Conservation (phyloP, 306 rosid species). For the Quercus mongolica region DNA sequence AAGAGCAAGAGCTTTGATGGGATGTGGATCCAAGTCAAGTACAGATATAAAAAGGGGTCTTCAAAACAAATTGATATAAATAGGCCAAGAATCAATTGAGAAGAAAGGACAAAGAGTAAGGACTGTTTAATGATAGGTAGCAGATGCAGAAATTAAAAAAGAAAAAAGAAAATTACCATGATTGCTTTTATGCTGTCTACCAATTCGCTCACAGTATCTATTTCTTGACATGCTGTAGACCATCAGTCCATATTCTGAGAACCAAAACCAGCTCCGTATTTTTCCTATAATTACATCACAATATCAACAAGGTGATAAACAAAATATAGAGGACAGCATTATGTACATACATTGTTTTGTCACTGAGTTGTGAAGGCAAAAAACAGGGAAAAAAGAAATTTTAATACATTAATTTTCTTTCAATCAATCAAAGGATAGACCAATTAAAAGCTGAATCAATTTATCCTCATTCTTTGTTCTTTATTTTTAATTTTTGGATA, state of each 20-base stretch:
- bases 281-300: constrained; percentile 55
- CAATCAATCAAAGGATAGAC: not conserved
- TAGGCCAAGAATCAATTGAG: not conserved
- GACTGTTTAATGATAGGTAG: not conserved
- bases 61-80: not conserved
- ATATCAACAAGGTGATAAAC: constrained; percentile 12
- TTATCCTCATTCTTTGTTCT: not conserved
- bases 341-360: not conserved
- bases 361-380: not conserved
- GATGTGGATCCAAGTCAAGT: not conserved
- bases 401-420: not conserved
- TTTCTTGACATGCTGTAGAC: constrained; percentile 91
- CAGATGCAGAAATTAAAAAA: not conserved
- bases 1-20: constrained; percentile 8
- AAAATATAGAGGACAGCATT: constrained; percentile 7
- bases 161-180: constrained; percentile 47
- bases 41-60: not conserved
- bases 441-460: not conserved
- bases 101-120: constrained; percentile 6
- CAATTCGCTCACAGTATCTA: constrained; percentile 87
- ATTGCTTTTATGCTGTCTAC: constrained; percentile 95
- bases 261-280: constrained; percentile 82
- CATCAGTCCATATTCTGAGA: constrained; percentile 79
- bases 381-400: not conserved
- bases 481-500: not conserved